Percentiles rank a stretch among this genome's conserved stretches.
phyloP scores from a whole-genome alignment of 352 stramenopile genomes.

The Pythium graminicola region DNA sequence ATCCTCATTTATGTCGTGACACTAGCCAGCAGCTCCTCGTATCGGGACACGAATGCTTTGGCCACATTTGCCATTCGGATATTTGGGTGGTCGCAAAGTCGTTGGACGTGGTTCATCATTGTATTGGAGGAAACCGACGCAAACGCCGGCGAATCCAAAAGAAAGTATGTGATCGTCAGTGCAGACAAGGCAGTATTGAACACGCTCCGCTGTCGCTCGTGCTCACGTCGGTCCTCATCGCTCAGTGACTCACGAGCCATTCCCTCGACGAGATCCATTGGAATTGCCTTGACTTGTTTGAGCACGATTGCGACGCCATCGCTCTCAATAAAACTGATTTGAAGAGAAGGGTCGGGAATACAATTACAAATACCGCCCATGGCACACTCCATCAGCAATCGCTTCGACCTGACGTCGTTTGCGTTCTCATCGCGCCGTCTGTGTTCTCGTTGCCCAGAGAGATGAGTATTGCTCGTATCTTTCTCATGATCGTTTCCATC shows the following conservation, averaged over 20 bases:
- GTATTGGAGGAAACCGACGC: slow-evolving; percentile 31
- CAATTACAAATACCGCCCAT: slow-evolving; percentile 75
- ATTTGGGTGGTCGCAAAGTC: slow-evolving; percentile 27
- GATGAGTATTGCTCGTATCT: too few species aligned
- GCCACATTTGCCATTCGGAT: slow-evolving; percentile 49
- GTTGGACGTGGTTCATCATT: slow-evolving; percentile 28
- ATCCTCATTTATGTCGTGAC: not conserved
- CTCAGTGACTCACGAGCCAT: not conserved
- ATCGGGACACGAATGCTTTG: slow-evolving; percentile 31
- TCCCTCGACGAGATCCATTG: slow-evolving; percentile 1
- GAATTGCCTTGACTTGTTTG: slow-evolving; percentile 33
- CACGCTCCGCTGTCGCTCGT: not conserved
- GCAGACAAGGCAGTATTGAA: slow-evolving; percentile 49
- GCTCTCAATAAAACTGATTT: slow-evolving; percentile 45
- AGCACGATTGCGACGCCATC: slow-evolving; percentile 41
- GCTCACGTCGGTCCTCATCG: not conserved
- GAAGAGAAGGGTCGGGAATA: slow-evolving; percentile 48
- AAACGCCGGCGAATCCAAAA: slow-evolving; percentile 56
- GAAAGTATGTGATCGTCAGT: slow-evolving; percentile 55
- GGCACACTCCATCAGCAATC: slow-evolving; percentile 54
- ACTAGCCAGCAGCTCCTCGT: slow-evolving; percentile 37
- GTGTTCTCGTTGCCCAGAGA: too few species aligned
- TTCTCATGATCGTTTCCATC: slow-evolving; percentile 1
- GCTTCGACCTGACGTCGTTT: slow-evolving; percentile 17
- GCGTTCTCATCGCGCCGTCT: not conserved